phyloP scores from a whole-genome alignment of 2,329 filamentous ascomycete species.

The Talaromyces marneffei region DNA sequence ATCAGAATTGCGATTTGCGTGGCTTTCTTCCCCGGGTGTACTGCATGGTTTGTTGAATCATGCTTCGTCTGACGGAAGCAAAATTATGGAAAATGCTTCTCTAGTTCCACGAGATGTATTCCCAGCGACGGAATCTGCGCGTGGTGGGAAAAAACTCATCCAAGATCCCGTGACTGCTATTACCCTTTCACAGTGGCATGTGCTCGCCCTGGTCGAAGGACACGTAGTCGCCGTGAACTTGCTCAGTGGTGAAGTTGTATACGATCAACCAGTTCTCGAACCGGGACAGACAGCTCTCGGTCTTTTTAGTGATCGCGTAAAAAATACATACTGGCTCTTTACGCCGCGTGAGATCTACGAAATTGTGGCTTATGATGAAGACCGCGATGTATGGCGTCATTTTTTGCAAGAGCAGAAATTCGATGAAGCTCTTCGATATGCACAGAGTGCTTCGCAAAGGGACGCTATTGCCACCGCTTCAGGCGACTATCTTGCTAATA shows the following conservation, averaged over 20 bases:
- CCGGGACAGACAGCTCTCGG: constrained; percentile 74
- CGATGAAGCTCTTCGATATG: constrained; percentile 79
- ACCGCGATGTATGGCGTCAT: constrained; percentile 89
- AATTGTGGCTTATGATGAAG: constrained; percentile 83
- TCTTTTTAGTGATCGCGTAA: constrained; percentile 81
- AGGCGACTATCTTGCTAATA: constrained; percentile 77
- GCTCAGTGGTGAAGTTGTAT: constrained; percentile 76
- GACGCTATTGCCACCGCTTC: constrained; percentile 89
- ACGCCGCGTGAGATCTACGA: constrained; percentile 89
- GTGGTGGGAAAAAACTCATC: constrained; percentile 58
- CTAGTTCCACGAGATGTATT: constrained; percentile 70
- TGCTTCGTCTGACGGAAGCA: constrained; percentile 61
- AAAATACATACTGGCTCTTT: constrained; percentile 97
- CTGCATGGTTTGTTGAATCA: constrained; percentile 76
- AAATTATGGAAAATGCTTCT: constrained; percentile 72
- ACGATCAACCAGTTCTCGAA: constrained; percentile 80
- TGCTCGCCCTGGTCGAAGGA: constrained; percentile 74
- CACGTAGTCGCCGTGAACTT: constrained; percentile 80
- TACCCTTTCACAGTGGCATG: constrained; percentile 87
- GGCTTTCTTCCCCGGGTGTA: constrained; percentile 81
- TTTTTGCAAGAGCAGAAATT: constrained; percentile 84
- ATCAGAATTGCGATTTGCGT: constrained; percentile 66
- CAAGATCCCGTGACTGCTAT: constrained; percentile 73
- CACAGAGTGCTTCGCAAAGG: constrained; percentile 71
- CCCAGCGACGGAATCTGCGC: constrained; percentile 59